Evolutionary conservation across 2,329 filamentous ascomycete genomes (phyloP).

Genomic region (Calcarisporium arbuscula): DNA sequence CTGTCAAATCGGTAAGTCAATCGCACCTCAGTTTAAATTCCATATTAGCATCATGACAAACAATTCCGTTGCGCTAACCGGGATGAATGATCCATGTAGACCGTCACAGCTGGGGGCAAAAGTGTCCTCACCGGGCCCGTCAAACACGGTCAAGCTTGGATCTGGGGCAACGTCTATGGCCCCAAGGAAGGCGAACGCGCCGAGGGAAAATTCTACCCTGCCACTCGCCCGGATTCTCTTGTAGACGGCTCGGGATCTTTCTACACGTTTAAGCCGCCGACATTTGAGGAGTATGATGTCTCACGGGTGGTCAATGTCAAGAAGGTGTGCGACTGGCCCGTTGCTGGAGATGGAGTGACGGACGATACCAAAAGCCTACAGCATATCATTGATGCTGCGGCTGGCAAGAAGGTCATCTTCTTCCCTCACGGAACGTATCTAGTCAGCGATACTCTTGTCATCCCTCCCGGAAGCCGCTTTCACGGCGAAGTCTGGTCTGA

Average conservation of each 20-base stretch:
- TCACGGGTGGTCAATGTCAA: conserved; percentile 41
- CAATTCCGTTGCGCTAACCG: no score
- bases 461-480: conserved; percentile 17
- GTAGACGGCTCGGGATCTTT: conserved; percentile 9
- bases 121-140: conserved; percentile 12
- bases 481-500: conserved; percentile 13
- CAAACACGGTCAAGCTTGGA: conserved; percentile 8
- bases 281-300: conserved; percentile 32
- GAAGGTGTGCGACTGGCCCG: conserved; percentile 28
- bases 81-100: no score
- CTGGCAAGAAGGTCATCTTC: conserved; percentile 30
- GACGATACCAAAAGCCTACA: conserved; percentile 22
- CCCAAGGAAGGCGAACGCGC: conserved; percentile 8
- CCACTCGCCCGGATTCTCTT: conserved; percentile 7
- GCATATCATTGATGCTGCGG: conserved; percentile 11
- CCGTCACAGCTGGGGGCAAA: conserved; percentile 27
- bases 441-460: conserved; percentile 47
- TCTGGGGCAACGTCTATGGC: conserved; percentile 13
- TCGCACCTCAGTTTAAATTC: no score
- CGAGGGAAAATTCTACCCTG: conserved; percentile 10
- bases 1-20: conserved; percentile 16
- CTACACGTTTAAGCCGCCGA: conserved; percentile 8
- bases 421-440: conserved; percentile 41
- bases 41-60: background rate
- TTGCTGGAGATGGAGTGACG: conserved; percentile 33